A percentile compares a stretch with the other conserved stretches of the same genome.
Evolutionary conservation across 768 basidiomycete species (phyloP).

Genomic region (Mrakia frigida): DNA sequence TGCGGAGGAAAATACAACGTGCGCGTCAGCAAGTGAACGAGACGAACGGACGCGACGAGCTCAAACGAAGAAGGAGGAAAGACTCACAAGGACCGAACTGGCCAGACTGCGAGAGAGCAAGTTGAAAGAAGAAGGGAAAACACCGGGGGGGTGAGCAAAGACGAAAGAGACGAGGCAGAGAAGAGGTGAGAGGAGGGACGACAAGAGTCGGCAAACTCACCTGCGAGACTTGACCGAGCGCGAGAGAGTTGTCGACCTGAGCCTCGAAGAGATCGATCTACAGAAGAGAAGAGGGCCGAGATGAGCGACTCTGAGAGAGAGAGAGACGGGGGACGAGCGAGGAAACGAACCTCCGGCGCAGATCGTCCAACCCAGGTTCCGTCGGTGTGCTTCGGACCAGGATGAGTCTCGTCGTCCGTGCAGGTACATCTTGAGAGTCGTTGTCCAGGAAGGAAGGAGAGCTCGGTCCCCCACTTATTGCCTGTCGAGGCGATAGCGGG

Average conservation of each 20-base stretch:
- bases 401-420: constrained; percentile 66
- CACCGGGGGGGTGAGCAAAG: no score
- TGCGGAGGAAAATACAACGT: no score
- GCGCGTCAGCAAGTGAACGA: no score
- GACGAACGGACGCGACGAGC: no score
- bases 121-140: no score
- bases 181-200: no score
- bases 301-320: background rate
- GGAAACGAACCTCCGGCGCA: constrained; percentile 17
- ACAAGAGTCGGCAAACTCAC: no score
- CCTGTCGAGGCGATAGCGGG: constrained; percentile 59
- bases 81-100: constrained; percentile 18
- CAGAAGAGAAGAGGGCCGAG: background rate
- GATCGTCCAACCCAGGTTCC: constrained; percentile 55
- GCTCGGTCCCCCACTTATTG: constrained; percentile 46
- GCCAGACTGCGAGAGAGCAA: background rate
- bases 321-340: background rate
- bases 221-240: constrained; percentile 22
- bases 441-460: constrained; percentile 78
- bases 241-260: constrained; percentile 19
- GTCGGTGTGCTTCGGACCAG: constrained; percentile 71
- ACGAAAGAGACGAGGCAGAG: no score
- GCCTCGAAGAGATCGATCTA: constrained; percentile 72
- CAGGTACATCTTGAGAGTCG: constrained; percentile 80
- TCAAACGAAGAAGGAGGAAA: background rate